Evolutionary conservation across 352 stramenopile genomes (phyloP).

Genomic region (Phytophthora nicotianae): DNA sequence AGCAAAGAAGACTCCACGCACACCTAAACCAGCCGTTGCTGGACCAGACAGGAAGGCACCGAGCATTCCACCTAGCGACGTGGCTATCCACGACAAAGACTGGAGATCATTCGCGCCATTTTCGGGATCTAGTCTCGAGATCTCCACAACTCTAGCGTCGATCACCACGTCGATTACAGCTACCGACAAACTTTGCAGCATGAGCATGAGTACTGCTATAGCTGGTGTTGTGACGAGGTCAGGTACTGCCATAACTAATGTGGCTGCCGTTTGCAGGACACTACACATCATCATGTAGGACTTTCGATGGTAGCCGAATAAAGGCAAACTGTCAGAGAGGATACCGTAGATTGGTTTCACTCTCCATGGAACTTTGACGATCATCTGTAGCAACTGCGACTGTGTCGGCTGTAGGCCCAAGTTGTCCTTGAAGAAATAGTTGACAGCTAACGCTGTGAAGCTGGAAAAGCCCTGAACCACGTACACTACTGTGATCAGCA

Average conservation of each 20-base stretch:
- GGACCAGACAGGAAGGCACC: slow-evolving; percentile 93
- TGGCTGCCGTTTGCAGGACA: slow-evolving; percentile 57
- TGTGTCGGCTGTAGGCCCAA: slow-evolving; percentile 93
- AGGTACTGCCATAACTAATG: slow-evolving; percentile 63
- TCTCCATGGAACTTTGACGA: slow-evolving; percentile 95
- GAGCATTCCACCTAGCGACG: slow-evolving; percentile 91
- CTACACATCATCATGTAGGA: slow-evolving; percentile 95
- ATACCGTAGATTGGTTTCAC: slow-evolving; percentile 97
- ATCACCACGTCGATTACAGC: slow-evolving; percentile 97
- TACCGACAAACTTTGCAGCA: slow-evolving; percentile 89
- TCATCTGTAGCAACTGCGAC: slow-evolving; percentile 91
- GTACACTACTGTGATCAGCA: slow-evolving; percentile 87
- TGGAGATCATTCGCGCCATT: slow-evolving; percentile 93
- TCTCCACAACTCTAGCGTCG: slow-evolving; percentile 96
- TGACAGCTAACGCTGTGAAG: slow-evolving; percentile 92
- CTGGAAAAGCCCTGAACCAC: slow-evolving; percentile 94
- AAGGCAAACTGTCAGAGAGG: slow-evolving; percentile 93
- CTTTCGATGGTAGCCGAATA: slow-evolving; percentile 95
- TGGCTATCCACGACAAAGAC: slow-evolving; percentile 94
- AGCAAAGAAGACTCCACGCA: slow-evolving; percentile 92
- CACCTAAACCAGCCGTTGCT: slow-evolving; percentile 88
- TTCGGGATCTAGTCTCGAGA: slow-evolving; percentile 83
- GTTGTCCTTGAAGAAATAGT: slow-evolving; percentile 98
- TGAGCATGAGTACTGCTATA: slow-evolving; percentile 61
- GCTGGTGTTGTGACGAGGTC: slow-evolving; percentile 59